A percentile compares a stretch with the other conserved stretches of the same genome.
phyloP scores from a whole-genome alignment of 2,329 filamentous ascomycete genomes.

The Colletotrichum horii region DNA sequence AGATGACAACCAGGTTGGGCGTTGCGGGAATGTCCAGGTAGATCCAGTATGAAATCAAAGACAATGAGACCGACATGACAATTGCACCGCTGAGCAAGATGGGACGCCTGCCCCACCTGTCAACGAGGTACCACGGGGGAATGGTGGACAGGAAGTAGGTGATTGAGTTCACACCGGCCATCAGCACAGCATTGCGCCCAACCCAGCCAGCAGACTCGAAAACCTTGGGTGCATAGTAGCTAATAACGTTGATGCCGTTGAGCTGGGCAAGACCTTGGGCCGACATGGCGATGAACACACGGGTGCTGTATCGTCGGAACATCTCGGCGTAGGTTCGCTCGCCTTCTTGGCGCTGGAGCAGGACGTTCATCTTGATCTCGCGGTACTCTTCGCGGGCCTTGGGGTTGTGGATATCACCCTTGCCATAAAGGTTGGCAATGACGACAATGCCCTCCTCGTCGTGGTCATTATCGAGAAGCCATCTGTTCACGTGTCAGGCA shows the following conservation, averaged over 20 bases:
- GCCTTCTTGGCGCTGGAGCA: constrained; percentile 91
- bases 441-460: constrained; percentile 98
- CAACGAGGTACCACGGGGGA: constrained; percentile 96
- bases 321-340: constrained; percentile 91
- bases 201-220: constrained; percentile 98
- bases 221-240: constrained; percentile 95
- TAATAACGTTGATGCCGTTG: constrained; percentile 99
- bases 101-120: constrained; percentile 85
- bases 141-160: constrained; percentile 92
- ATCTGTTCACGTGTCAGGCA: constrained; percentile 57
- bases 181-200: constrained; percentile 88
- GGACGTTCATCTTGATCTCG: constrained; percentile 98
- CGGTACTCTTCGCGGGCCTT: constrained; percentile 96
- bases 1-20: constrained; percentile 84
- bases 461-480: constrained; percentile 96
- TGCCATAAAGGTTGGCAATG: constrained; percentile 96
- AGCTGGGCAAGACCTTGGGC: constrained; percentile 94
- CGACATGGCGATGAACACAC: constrained; percentile 98
- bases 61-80: constrained; percentile 87
- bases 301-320: constrained; percentile 90
- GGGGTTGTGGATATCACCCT: constrained; percentile 90
- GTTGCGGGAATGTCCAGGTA: constrained; percentile 83
- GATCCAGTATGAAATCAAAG: constrained; percentile 92
- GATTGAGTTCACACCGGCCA: constrained; percentile 94
- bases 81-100: constrained; percentile 91